Evolutionary conservation across 73 alveolate species (phyloP).

Genomic region (Paramecium tetraurelia): DNA sequence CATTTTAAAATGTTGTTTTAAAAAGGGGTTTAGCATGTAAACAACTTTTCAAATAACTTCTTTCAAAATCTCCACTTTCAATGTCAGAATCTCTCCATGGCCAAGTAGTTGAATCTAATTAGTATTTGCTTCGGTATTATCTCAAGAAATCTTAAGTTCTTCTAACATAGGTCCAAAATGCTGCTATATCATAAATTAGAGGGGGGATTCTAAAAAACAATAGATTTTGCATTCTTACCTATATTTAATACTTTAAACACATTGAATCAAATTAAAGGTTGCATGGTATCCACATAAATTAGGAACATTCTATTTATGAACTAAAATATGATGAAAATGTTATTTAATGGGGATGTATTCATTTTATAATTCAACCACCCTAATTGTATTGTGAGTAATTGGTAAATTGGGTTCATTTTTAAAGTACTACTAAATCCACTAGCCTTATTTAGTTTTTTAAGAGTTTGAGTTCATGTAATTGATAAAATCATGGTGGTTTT

Average conservation of each 20-base stretch:
- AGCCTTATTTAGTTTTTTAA: background rate
- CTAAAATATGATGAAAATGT: background rate
- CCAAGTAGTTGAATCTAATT: background rate
- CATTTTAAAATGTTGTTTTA: slow-evolving; percentile 10
- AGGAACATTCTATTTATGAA: slow-evolving; percentile 48
- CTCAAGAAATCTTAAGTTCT: slow-evolving; percentile 23
- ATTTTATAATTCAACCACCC: background rate
- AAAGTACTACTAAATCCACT: background rate
- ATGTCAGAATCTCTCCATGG: slow-evolving; percentile 42
- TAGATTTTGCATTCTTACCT: background rate
- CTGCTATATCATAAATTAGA: background rate
- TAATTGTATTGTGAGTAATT: background rate
- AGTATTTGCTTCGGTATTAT: background rate
- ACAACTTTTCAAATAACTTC: slow-evolving; percentile 29
- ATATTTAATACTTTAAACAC: background rate
- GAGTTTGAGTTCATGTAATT: background rate
- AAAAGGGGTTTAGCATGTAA: background rate
- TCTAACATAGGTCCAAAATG: slow-evolving; percentile 42
- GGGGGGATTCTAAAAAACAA: slow-evolving; percentile 6
- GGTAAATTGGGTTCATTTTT: background rate
- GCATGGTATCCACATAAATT: slow-evolving; percentile 52
- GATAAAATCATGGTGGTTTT: background rate
- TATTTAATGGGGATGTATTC: background rate
- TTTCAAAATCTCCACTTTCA: slow-evolving; percentile 34
- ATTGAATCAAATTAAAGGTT: background rate